Percentiles rank a stretch among this genome's conserved stretches.
These are phyloP conservation scores for Fusarium phyllophilum DNA, from an alignment of 2,329 filamentous ascomycete species.

Conservation along the genomic window DNA sequence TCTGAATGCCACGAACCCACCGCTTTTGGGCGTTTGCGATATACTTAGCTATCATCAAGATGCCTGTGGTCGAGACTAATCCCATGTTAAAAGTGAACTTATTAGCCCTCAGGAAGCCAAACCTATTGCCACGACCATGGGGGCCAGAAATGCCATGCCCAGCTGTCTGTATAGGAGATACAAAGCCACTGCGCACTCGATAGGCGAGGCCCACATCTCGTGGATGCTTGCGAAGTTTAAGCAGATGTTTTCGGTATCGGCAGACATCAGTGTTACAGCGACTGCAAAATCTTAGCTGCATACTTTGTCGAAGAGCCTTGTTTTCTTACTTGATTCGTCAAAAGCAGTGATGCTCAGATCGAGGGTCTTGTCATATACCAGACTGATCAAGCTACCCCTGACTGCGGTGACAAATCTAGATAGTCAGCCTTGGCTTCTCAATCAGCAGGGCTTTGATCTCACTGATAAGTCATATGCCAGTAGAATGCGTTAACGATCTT, in stretches of 20 bases:
- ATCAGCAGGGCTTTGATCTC: not conserved
- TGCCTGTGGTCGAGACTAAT: slow-evolving; percentile 1
- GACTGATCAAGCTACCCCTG: slow-evolving; percentile 10
- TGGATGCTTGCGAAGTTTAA: slow-evolving; percentile 7
- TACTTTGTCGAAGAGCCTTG: rapidly evolving
- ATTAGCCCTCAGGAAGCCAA: rapidly evolving
- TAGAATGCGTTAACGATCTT: slow-evolving; percentile 13
- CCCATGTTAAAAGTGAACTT: not conserved
- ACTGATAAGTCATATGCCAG: slow-evolving; percentile 19
- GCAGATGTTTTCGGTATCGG: slow-evolving; percentile 20
- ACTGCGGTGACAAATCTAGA: slow-evolving; percentile 5
- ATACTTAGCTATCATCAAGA: slow-evolving; percentile 12
- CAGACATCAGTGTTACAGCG: slow-evolving; percentile 21
- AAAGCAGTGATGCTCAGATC: slow-evolving; percentile 19
- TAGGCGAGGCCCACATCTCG: slow-evolving; percentile 22
- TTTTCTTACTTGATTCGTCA: slow-evolving; percentile 14
- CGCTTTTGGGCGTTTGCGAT: slow-evolving; percentile 18
- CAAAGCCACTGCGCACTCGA: slow-evolving; percentile 15
- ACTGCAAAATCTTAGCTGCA: not conserved
- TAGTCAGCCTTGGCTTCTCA: not conserved
- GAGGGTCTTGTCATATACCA: slow-evolving; percentile 10
- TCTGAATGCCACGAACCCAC: slow-evolving; percentile 26
- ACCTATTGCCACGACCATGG: slow-evolving; percentile 10
- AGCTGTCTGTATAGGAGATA: slow-evolving; percentile 15
- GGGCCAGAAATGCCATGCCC: slow-evolving; percentile 10